phyloP scores from a whole-genome alignment of 768 basidiomycete species.

The Boletus patriciae region DNA sequence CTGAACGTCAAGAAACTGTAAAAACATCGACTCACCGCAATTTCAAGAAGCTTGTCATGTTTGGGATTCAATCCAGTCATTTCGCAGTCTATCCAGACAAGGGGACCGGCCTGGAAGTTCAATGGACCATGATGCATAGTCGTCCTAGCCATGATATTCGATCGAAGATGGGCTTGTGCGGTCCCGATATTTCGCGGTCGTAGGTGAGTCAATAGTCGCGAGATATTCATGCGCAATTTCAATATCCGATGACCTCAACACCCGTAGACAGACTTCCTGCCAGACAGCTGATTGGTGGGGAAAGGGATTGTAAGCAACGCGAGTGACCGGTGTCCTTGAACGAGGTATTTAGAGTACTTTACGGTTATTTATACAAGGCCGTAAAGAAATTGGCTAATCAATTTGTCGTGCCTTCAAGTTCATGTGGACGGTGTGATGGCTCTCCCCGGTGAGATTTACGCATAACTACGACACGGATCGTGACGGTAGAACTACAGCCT shows the following conservation, averaged over 20 bases:
- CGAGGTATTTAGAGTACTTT: too few relatives aligned
- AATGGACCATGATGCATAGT: neutral
- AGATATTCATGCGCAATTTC: conserved; percentile 2
- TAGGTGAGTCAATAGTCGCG: neutral
- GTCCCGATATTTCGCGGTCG: neutral
- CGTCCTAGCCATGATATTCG: conserved; percentile 3
- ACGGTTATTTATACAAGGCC: too few relatives aligned
- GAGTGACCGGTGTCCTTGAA: too few relatives aligned
- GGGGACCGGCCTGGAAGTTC: conserved; percentile 13
- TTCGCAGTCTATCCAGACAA: conserved; percentile 80
- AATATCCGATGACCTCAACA: neutral
- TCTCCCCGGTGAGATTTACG: too few relatives aligned
- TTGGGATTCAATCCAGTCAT: conserved; percentile 77
- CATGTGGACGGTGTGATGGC: too few relatives aligned
- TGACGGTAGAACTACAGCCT: too few relatives aligned
- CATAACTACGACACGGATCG: too few relatives aligned
- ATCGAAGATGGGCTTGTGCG: neutral
- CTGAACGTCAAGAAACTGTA: too few relatives aligned
- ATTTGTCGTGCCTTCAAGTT: too few relatives aligned
- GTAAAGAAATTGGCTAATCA: too few relatives aligned
- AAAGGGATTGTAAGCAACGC: too few relatives aligned
- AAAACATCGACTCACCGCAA: conserved; percentile 48
- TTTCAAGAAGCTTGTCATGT: conserved; percentile 75
- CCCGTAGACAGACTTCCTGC: neutral
- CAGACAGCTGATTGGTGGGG: too few relatives aligned